Evolutionary conservation across 1,284 basidiomycete species (phyloP).

Genomic region (Ceratobasidium sp.): DNA sequence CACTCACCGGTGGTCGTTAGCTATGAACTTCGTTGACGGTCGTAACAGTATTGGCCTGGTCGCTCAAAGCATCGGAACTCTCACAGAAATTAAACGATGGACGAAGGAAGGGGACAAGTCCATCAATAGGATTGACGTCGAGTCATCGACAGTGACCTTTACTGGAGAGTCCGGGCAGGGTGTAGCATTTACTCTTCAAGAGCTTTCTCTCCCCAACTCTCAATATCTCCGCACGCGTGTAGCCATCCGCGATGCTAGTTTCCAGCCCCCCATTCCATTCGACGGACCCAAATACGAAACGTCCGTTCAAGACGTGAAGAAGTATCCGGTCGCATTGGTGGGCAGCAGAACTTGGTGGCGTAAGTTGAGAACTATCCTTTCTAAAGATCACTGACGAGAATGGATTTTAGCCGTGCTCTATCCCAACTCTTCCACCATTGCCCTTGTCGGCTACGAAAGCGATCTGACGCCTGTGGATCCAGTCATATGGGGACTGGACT

Average conservation of each 20-base stretch:
- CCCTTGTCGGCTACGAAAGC: not conserved
- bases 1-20: not conserved
- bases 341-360: not conserved
- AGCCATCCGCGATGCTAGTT: not conserved
- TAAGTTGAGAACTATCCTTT: not conserved
- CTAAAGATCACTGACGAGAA: not conserved
- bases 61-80: constrained; percentile 5
- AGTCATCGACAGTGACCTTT: not conserved
- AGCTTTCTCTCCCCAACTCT: constrained; percentile 6
- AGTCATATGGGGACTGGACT: not conserved
- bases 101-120: not conserved
- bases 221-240: not conserved
- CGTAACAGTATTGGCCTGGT: not conserved
- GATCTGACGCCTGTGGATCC: not conserved
- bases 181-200: not conserved
- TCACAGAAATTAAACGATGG: not conserved
- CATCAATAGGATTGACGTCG: not conserved
- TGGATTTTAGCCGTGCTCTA: not conserved
- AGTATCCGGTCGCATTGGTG: not conserved
- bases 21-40: not conserved
- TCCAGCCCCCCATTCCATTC: not conserved
- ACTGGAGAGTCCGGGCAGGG: not conserved
- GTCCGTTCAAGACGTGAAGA: not conserved
- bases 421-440: not conserved
- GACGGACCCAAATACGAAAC: not conserved